Evolutionary conservation across 495 filamentous ascomycete species (phyloP).

Genomic region (Endocarpon pusillum): DNA sequence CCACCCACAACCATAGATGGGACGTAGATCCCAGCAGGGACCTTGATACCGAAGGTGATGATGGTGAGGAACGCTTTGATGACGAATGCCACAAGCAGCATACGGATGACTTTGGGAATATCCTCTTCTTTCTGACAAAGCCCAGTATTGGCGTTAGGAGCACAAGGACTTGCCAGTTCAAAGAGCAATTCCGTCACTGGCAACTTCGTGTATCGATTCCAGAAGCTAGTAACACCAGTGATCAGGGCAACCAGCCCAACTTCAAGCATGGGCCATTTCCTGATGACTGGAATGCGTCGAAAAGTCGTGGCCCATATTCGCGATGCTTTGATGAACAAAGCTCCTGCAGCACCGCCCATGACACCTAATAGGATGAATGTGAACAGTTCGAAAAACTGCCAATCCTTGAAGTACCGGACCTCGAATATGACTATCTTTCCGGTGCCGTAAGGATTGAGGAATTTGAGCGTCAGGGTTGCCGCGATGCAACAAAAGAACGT

Average conservation of each 20-base stretch:
- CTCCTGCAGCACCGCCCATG: conserved; percentile 68
- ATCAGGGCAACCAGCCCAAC: conserved; percentile 73
- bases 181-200: conserved; percentile 81
- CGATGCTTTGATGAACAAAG: conserved; percentile 92
- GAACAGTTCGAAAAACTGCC: conserved; percentile 81
- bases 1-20: conserved; percentile 97
- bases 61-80: conserved; percentile 80
- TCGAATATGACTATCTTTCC: conserved; percentile 93
- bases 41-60: conserved; percentile 86
- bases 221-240: conserved; percentile 75
- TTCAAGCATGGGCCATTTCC: conserved; percentile 69
- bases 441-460: conserved; percentile 90
- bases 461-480: conserved; percentile 77
- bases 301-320: conserved; percentile 78
- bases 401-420: conserved; percentile 81
- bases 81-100: conserved; percentile 61
- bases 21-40: conserved; percentile 92
- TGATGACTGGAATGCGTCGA: conserved; percentile 63
- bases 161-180: conserved; percentile 78
- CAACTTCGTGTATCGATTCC: conserved; percentile 81
- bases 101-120: conserved; percentile 52
- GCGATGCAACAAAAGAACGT: conserved; percentile 97
- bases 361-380: conserved; percentile 74
- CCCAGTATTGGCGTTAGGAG: conserved; percentile 44
- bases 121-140: conserved; percentile 64